Percentiles rank a stretch among this genome's conserved stretches.
Conservation (phyloP, 2,329 filamentous ascomycete species). For the Xylariaceae sp. region DNA sequence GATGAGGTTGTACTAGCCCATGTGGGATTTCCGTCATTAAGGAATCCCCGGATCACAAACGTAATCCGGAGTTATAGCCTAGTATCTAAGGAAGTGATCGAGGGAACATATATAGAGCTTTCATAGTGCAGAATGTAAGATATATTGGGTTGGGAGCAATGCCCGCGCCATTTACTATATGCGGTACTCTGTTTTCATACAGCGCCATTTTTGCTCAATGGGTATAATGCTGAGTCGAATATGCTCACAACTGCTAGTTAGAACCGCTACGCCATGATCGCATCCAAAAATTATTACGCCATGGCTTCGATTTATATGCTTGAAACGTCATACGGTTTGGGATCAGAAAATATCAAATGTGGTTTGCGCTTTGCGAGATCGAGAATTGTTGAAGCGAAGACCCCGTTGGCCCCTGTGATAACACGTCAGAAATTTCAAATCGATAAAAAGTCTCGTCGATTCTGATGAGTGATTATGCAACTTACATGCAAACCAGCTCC, state of each 20-base stretch:
- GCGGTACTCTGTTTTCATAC: neutral
- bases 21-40: too few species aligned
- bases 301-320: constrained; percentile 1
- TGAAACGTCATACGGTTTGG: constrained; percentile 62
- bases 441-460: neutral
- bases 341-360: constrained; percentile 78
- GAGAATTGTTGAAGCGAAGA: constrained; percentile 91
- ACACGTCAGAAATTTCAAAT: constrained; percentile 18
- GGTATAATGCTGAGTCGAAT: neutral
- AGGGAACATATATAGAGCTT: too few species aligned
- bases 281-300: neutral
- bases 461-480: constrained; percentile 14
- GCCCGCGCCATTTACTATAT: too few species aligned
- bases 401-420: constrained; percentile 80
- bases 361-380: constrained; percentile 90
- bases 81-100: too few species aligned
- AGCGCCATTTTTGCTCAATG: neutral
- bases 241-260: neutral
- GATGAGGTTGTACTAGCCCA: too few species aligned
- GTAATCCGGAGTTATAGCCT: too few species aligned
- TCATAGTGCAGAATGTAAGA: too few species aligned
- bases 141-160: too few species aligned
- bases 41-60: too few species aligned
- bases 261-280: neutral
- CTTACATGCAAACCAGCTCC: constrained; percentile 88